phyloP scores from a whole-genome alignment of 2,329 filamentous ascomycete genomes.

The Leptographium wingfieldii region DNA sequence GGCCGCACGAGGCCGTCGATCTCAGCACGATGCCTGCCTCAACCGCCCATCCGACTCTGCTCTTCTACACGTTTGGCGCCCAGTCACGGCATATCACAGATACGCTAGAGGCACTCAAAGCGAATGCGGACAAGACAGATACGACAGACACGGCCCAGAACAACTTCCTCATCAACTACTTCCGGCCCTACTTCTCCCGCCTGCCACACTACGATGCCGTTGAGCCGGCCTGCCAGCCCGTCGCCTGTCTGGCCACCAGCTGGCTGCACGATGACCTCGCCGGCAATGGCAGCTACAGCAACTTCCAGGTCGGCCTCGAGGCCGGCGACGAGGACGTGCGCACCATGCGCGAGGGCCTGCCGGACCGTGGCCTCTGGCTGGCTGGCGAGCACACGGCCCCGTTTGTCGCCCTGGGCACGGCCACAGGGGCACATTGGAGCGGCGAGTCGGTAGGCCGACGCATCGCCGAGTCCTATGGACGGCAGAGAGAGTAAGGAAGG shows the following conservation, averaged over 20 bases:
- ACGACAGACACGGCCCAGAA: neutral
- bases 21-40: slow-evolving; percentile 50
- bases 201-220: slow-evolving; percentile 52
- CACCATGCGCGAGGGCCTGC: slow-evolving; percentile 47
- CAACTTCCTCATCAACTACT: slow-evolving; percentile 49
- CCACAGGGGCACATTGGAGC: slow-evolving; percentile 85
- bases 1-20: slow-evolving; percentile 69
- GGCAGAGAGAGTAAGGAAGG: neutral
- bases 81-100: slow-evolving; percentile 43
- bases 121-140: neutral
- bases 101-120: slow-evolving; percentile 25
- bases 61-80: slow-evolving; percentile 68
- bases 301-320: slow-evolving; percentile 67
- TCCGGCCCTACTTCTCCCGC: slow-evolving; percentile 64
- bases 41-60: slow-evolving; percentile 62
- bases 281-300: slow-evolving; percentile 71
- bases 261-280: slow-evolving; percentile 73
- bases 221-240: slow-evolving; percentile 47
- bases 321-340: slow-evolving; percentile 62
- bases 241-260: slow-evolving; percentile 52
- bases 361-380: slow-evolving; percentile 63
- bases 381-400: slow-evolving; percentile 86
- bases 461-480: slow-evolving; percentile 43
- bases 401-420: slow-evolving; percentile 78
- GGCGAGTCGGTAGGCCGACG: slow-evolving; percentile 64